Conservation (phyloP, 768 basidiomycete genomes). For the Agaricus subrufescens region DNA sequence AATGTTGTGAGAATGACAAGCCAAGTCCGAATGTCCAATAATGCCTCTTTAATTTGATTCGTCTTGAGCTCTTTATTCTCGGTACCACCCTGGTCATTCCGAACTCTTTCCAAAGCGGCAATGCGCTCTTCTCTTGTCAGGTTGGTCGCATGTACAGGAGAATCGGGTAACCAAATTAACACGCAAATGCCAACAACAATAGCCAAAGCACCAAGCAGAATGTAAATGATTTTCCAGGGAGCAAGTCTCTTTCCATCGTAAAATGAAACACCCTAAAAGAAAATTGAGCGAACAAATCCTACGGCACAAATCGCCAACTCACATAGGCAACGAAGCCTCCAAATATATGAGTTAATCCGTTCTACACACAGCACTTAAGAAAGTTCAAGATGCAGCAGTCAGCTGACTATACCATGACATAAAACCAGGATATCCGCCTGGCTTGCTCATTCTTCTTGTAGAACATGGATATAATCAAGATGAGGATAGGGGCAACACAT, state of each 20-base stretch:
- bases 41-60: slow-evolving; percentile 52
- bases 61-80: slow-evolving; percentile 57
- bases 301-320: slow-evolving; percentile 10
- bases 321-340: slow-evolving; percentile 65
- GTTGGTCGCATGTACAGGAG: slow-evolving; percentile 54
- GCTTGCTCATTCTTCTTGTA: slow-evolving; percentile 69
- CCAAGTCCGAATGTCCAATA: slow-evolving; percentile 58
- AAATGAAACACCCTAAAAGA: slow-evolving; percentile 49
- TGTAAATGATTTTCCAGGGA: slow-evolving; percentile 58
- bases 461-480: slow-evolving; percentile 62
- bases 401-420: slow-evolving; percentile 45
- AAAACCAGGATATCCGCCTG: slow-evolving; percentile 59
- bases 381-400: neutral
- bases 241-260: slow-evolving; percentile 41
- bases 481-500: slow-evolving; percentile 59
- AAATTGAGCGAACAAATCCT: neutral
- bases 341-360: slow-evolving; percentile 53
- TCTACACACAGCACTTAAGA: slow-evolving; percentile 28
- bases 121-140: slow-evolving; percentile 56
- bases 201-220: slow-evolving; percentile 56
- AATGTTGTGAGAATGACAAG: slow-evolving; percentile 54
- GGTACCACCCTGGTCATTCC: slow-evolving; percentile 62
- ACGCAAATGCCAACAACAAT: slow-evolving; percentile 53
- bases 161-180: slow-evolving; percentile 60
- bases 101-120: slow-evolving; percentile 59